phyloP scores from a whole-genome alignment of 164 flowering plant genomes.

The Cinnamomum chago region DNA sequence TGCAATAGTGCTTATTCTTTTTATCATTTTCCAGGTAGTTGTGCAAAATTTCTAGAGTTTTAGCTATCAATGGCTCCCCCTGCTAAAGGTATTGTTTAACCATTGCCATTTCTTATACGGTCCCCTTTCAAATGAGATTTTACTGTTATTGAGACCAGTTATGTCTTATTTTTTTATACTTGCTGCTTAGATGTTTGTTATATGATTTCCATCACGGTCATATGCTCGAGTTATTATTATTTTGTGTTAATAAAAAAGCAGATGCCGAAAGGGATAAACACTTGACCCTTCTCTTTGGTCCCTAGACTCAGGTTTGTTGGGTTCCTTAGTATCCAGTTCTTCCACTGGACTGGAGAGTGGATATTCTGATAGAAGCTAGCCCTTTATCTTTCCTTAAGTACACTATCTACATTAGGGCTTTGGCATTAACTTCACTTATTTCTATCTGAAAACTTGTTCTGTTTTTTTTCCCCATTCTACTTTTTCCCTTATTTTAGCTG shows the following conservation, averaged over 20 bases:
- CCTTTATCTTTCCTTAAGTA: too few relatives aligned
- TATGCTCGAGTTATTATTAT: background rate
- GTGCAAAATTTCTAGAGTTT: background rate
- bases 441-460: background rate
- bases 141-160: too few relatives aligned
- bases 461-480: background rate
- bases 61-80: background rate
- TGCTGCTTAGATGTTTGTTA: too few relatives aligned
- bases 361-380: background rate
- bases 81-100: background rate
- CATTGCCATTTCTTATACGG: background rate
- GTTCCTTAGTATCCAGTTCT: too few relatives aligned
- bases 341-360: too few relatives aligned
- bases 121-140: background rate
- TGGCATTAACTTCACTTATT: background rate
- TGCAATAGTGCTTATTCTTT: too few relatives aligned
- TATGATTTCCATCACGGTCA: background rate
- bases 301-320: too few relatives aligned
- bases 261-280: too few relatives aligned
- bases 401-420: background rate
- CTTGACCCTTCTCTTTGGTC: background rate
- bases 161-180: too few relatives aligned
- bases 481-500: background rate
- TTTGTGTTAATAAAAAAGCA: background rate
- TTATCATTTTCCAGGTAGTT: background rate